These are phyloP conservation scores for Dysphania ambrosioides DNA, from an alignment of 148 eudicot species.

Conservation along the genomic window DNA sequence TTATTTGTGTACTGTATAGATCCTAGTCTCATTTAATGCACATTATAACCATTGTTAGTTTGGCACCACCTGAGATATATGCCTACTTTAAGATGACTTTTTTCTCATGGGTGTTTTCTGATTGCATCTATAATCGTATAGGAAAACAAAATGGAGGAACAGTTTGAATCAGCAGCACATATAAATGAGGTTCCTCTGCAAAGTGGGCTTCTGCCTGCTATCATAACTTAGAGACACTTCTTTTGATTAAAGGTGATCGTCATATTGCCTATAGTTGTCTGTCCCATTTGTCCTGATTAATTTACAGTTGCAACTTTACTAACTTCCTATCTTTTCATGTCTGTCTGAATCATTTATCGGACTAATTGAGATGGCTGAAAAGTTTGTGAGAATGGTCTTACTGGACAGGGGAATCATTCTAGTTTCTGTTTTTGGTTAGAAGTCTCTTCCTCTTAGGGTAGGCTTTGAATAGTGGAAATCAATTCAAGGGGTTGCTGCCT, in stretches of 20 bases:
- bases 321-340: too few relatives aligned
- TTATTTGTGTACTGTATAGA: not conserved
- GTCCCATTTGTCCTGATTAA: too few relatives aligned
- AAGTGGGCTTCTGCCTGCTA: constrained; percentile 83
- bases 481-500: not conserved
- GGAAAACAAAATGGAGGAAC: constrained; percentile 41
- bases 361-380: not conserved
- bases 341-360: too few relatives aligned
- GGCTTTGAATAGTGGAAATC: not conserved
- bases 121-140: constrained; percentile 71
- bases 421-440: not conserved
- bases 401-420: not conserved
- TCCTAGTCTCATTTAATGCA: not conserved
- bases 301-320: too few relatives aligned
- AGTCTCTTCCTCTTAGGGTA: not conserved
- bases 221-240: constrained; percentile 4
- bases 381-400: not conserved
- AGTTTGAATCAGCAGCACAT: constrained; percentile 31
- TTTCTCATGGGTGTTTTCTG: constrained; percentile 13
- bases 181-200: constrained; percentile 33
- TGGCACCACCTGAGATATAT: not conserved
- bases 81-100: not conserved
- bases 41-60: not conserved
- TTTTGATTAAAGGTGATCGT: too few relatives aligned
- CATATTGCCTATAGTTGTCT: too few relatives aligned